A percentile compares a stretch with the other conserved stretches of the same genome.
Conservation (phyloP, 495 filamentous ascomycete genomes). For the Penicillium chermesinum region DNA sequence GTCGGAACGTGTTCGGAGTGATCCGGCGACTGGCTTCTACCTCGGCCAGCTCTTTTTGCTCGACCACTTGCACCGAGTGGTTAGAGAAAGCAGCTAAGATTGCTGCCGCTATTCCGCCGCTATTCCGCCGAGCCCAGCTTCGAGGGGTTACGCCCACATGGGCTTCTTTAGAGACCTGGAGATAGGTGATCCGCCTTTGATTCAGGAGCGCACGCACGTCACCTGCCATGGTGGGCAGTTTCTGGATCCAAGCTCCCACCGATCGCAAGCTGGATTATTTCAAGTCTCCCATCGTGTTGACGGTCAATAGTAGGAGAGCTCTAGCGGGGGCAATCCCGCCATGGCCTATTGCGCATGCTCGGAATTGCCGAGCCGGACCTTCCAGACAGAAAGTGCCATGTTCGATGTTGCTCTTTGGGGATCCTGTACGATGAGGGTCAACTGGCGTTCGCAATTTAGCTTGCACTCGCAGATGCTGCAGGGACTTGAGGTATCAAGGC, state of each 20-base stretch:
- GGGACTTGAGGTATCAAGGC: too few relatives aligned
- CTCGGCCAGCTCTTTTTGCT: slow-evolving; percentile 55
- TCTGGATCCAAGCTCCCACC: too few relatives aligned
- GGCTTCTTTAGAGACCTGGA: slow-evolving; percentile 20
- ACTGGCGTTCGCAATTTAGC: too few relatives aligned
- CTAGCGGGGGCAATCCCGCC: too few relatives aligned
- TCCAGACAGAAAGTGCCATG: too few relatives aligned
- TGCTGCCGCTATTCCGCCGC: slow-evolving; percentile 60
- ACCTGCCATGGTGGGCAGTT: too few relatives aligned
- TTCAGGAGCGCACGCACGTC: too few relatives aligned
- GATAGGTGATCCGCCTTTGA: background rate
- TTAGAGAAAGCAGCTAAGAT: slow-evolving; percentile 56
- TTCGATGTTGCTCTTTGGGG: too few relatives aligned
- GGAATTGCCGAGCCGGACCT: slow-evolving; percentile 12
- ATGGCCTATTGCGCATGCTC: slow-evolving; percentile 5
- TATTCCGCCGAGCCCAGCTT: slow-evolving; percentile 56
- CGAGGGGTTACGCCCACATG: slow-evolving; percentile 31
- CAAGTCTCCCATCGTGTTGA: background rate
- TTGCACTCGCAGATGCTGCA: too few relatives aligned
- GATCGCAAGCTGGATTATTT: background rate
- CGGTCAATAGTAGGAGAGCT: too few relatives aligned
- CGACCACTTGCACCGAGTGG: slow-evolving; percentile 57
- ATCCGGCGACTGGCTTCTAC: slow-evolving; percentile 51
- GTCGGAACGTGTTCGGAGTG: slow-evolving; percentile 51
- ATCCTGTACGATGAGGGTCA: too few relatives aligned